Evolutionary conservation across 352 stramenopile genomes (phyloP).

Genomic region (Phytophthora syringae): DNA sequence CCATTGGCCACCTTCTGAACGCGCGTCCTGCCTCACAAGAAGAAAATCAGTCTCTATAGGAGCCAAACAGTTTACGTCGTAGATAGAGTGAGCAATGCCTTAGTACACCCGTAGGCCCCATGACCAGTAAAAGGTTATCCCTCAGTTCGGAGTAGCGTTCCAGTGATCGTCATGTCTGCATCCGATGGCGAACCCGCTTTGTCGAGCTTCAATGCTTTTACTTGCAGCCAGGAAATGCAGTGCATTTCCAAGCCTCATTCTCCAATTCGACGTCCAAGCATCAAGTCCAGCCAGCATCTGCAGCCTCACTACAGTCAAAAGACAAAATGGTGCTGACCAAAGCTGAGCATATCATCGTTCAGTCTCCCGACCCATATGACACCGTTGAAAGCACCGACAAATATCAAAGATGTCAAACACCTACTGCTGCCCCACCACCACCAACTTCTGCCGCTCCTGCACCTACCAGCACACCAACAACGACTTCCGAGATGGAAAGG

Average conservation of each 20-base stretch:
- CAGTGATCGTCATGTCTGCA: neutral
- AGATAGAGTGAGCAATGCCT: neutral
- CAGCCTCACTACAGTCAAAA: neutral
- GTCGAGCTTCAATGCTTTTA: neutral
- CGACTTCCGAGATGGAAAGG: conserved; percentile 36
- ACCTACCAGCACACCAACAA: neutral
- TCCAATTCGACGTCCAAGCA: conserved; percentile 14
- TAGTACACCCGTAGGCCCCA: too few species aligned
- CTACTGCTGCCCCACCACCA: neutral
- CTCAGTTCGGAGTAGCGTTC: neutral
- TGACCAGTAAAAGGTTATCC: neutral
- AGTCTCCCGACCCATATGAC: conserved; percentile 31
- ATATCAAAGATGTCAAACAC: conserved; percentile 14
- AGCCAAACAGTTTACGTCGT: neutral
- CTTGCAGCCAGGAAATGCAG: neutral
- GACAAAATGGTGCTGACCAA: conserved; percentile 3
- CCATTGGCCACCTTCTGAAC: too few species aligned
- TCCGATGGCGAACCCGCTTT: neutral
- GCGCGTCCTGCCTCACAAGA: too few species aligned
- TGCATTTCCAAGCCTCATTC: conserved; percentile 13
- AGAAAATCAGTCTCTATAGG: too few species aligned
- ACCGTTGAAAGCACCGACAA: conserved; percentile 13
- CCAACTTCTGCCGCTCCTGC: neutral
- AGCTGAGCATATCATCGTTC: too few species aligned
- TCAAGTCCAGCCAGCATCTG: neutral